A percentile compares a stretch with the other conserved stretches of the same genome.
phyloP scores from a whole-genome alignment of 805 yeast genomes.

The Clavispora vitiphila region DNA sequence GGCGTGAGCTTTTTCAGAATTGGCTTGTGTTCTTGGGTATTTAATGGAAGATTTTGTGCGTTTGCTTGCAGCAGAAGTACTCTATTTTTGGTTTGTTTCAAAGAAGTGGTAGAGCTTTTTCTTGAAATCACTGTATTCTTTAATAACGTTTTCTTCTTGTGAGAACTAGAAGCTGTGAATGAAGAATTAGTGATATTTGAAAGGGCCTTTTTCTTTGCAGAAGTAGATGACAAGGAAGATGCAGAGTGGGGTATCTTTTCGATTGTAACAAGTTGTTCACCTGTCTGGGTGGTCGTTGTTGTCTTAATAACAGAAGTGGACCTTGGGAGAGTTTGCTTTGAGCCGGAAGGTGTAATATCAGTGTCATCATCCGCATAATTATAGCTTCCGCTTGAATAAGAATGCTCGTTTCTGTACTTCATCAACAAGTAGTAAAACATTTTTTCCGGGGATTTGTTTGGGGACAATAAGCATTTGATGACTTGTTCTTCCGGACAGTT shows the following conservation, averaged over 20 bases:
- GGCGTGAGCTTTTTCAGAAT: conserved; percentile 13
- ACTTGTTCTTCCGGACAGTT: conserved; percentile 59
- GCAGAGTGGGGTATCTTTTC: conserved; percentile 20
- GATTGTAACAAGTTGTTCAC: conserved; percentile 19
- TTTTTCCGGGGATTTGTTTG: conserved; percentile 68
- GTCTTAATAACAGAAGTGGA: conserved; percentile 39
- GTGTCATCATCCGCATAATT: conserved; percentile 23
- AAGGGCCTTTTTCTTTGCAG: conserved; percentile 20
- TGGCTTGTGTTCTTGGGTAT: conserved; percentile 8
- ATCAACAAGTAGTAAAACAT: conserved; percentile 70
- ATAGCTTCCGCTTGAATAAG: conserved; percentile 33
- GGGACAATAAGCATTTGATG: conserved; percentile 46
- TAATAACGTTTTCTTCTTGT: conserved; percentile 28
- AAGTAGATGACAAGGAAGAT: conserved; percentile 20
- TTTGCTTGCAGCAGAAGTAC: conserved; percentile 6
- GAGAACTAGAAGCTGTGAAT: conserved; percentile 37
- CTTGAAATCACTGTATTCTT: conserved; percentile 22
- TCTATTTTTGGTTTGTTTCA: conserved; percentile 4
- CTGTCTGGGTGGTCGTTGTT: conserved; percentile 29
- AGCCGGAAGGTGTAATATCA: conserved; percentile 19
- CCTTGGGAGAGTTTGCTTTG: conserved; percentile 31
- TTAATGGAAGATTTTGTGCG: conserved; percentile 8
- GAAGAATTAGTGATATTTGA: conserved; percentile 31
- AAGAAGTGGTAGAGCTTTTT: conserved; percentile 16
- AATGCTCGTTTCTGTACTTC: conserved; percentile 61